Conservation (phyloP, 306 rosid genomes). For the Luffa acutangula region DNA sequence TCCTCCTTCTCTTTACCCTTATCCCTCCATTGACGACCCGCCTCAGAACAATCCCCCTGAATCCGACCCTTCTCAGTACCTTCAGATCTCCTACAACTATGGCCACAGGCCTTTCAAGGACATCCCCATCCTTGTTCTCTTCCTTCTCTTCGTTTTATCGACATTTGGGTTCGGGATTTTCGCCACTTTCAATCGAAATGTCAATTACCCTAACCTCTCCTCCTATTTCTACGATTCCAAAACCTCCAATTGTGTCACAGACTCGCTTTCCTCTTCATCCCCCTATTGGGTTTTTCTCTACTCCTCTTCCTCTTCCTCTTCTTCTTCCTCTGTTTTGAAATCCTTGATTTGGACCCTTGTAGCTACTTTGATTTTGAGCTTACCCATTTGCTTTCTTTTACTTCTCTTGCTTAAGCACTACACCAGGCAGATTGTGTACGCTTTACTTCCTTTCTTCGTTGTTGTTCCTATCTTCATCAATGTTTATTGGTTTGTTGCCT, state of each 20-base stretch:
- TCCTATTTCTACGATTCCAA: constrained; percentile 38
- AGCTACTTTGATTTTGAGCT: constrained; percentile 40
- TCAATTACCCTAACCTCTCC: constrained; percentile 31
- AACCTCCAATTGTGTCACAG: constrained; percentile 44
- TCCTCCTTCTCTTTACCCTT: constrained; percentile 14
- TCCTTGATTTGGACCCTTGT: constrained; percentile 70
- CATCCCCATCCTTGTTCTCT: constrained; percentile 57
- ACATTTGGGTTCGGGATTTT: constrained; percentile 73
- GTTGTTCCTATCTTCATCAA: constrained; percentile 57
- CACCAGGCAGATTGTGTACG: constrained; percentile 74
- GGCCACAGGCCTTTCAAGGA: constrained; percentile 62
- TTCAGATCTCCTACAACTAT: constrained; percentile 65
- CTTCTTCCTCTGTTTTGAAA: constrained; percentile 26
- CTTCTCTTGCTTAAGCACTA: constrained; percentile 64
- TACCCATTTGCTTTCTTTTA: constrained; percentile 50
- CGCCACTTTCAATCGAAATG: constrained; percentile 46
- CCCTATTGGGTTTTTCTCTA: constrained; percentile 6
- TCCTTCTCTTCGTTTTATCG: constrained; percentile 45
- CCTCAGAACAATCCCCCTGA: constrained; percentile 21
- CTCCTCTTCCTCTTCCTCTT: constrained; percentile 27
- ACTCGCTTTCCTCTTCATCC: background rate
- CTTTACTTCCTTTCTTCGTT: constrained; percentile 52
- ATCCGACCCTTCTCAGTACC: constrained; percentile 47
- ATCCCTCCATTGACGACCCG: constrained; percentile 21
- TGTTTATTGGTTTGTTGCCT: constrained; percentile 88